Percentiles rank a stretch among this genome's conserved stretches.
Conservation (phyloP, 108 stramenopile species). For the Chaetoceros muelleri region DNA sequence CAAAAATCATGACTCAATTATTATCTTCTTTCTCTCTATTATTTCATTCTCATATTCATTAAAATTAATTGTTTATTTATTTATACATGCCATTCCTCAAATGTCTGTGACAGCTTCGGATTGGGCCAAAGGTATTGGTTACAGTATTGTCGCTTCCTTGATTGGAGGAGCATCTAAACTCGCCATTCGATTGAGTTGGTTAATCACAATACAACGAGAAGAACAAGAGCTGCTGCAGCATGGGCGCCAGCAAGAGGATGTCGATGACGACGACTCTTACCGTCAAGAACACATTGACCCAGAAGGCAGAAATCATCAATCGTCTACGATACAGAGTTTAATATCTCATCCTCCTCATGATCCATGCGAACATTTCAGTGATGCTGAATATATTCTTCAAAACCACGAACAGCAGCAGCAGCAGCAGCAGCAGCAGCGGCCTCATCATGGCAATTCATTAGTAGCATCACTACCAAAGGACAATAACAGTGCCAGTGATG, state of each 20-base stretch:
- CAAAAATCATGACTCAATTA: too few species aligned
- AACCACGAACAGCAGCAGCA: constrained; percentile 1
- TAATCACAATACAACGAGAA: constrained; percentile 2
- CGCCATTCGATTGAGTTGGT: constrained; percentile 72
- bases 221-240: constrained; percentile 6
- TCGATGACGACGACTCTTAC: background rate
- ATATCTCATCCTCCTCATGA: too few species aligned
- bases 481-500: too few species aligned
- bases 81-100: too few species aligned
- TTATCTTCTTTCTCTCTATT: too few species aligned
- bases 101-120: constrained; percentile 27
- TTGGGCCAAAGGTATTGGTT: constrained; percentile 62
- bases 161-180: constrained; percentile 72
- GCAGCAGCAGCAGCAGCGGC: constrained; percentile 6
- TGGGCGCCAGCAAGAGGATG: too few species aligned
- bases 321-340: too few species aligned
- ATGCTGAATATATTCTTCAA: background rate
- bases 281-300: background rate
- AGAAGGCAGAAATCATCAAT: too few species aligned
- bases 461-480: too few species aligned
- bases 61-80: too few species aligned
- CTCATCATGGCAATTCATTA: too few species aligned
- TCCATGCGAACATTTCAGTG: background rate
- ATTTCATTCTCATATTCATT: too few species aligned
- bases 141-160: constrained; percentile 60